Evolutionary conservation across 2,329 filamentous ascomycete species (phyloP).

Genomic region (Elsinoe arachidis): DNA sequence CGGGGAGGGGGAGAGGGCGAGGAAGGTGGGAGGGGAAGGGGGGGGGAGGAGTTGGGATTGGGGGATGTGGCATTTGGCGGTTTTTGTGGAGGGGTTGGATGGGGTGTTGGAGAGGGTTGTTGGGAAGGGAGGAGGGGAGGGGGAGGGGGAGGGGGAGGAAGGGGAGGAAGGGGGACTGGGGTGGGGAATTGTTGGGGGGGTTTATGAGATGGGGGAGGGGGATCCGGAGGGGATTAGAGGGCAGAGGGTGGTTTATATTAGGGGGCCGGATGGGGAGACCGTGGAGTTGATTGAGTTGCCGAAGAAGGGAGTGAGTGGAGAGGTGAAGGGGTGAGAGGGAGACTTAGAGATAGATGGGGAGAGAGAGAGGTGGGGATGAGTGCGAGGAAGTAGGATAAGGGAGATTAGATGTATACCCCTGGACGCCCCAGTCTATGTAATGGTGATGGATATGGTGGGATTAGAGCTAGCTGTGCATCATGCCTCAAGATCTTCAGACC

Average conservation of each 20-base stretch:
- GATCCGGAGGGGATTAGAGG: background rate
- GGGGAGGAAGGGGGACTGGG: background rate
- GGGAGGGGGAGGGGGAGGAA: background rate
- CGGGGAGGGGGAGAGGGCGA: background rate
- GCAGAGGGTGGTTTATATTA: background rate
- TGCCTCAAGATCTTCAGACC: too few species aligned
- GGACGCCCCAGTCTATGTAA: too few species aligned
- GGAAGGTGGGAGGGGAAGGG: background rate
- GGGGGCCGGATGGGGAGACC: conserved; percentile 5
- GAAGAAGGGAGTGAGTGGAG: background rate
- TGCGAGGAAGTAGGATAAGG: background rate
- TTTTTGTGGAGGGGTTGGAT: conserved; percentile 1
- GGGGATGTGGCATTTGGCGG: background rate
- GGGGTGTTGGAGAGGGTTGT: background rate
- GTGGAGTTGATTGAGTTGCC: conserved; percentile 2
- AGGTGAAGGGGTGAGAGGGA: background rate
- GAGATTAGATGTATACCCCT: background rate
- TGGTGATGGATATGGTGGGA: too few species aligned
- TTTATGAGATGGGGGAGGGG: background rate
- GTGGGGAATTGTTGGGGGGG: background rate
- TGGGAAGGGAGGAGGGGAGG: background rate
- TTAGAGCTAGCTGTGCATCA: too few species aligned
- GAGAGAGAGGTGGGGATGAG: background rate
- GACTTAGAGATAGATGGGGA: background rate
- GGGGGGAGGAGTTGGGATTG: background rate